Conservation (phyloP, 2,329 filamentous ascomycete genomes). For the Monosporascus sp. region DNA sequence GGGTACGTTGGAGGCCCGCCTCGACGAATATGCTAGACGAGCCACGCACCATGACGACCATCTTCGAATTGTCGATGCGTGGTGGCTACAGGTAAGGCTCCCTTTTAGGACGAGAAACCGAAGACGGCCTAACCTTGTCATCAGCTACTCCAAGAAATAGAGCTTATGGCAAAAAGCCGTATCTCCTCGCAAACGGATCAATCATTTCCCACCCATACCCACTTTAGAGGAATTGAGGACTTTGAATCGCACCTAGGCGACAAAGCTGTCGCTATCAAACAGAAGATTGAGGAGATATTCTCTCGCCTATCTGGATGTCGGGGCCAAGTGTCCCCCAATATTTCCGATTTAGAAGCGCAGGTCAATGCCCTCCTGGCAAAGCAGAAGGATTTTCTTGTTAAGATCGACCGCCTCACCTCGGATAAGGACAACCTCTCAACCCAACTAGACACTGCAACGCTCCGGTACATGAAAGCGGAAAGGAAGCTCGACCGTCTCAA, state of each 20-base stretch:
- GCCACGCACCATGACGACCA: constrained; percentile 87
- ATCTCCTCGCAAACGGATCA: constrained; percentile 38
- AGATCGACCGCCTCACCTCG: constrained; percentile 66
- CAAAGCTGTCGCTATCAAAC: constrained; percentile 70
- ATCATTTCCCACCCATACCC: constrained; percentile 51
- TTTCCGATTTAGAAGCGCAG: constrained; percentile 67
- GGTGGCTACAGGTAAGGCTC: constrained; percentile 80
- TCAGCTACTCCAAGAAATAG: constrained; percentile 60
- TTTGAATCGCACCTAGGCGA: constrained; percentile 78
- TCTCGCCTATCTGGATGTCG: constrained; percentile 45
- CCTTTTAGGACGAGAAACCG: background rate
- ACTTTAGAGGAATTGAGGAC: constrained; percentile 59
- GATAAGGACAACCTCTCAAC: constrained; percentile 85
- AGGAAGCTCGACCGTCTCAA: constrained; percentile 87
- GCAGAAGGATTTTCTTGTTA: constrained; percentile 75
- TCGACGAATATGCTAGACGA: constrained; percentile 74
- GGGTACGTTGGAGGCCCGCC: constrained; percentile 69
- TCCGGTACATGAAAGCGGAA: constrained; percentile 91
- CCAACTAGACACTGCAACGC: constrained; percentile 79
- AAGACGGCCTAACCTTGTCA: constrained; percentile 12
- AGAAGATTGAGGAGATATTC: constrained; percentile 67
- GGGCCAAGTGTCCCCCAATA: constrained; percentile 57
- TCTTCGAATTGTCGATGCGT: constrained; percentile 80
- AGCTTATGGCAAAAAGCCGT: constrained; percentile 49
- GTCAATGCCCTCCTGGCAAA: constrained; percentile 69